Conservation (phyloP, 371 early-diverging fungal species). For the Rhizopus delemar region DNA sequence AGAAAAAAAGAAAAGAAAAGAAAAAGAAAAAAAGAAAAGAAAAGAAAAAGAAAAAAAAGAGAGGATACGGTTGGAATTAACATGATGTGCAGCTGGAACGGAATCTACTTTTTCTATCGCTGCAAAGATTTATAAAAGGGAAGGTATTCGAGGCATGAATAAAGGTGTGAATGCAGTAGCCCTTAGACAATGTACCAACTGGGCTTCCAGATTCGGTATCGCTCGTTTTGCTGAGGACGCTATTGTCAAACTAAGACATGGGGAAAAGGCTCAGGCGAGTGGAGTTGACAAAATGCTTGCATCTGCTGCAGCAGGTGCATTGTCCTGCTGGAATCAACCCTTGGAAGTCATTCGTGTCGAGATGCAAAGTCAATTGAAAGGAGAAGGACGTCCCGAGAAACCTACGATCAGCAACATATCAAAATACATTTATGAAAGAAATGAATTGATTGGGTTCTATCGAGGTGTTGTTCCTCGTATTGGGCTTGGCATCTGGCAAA, state of each 20-base stretch:
- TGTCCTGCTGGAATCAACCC: conserved; percentile 96
- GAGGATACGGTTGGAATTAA: background rate
- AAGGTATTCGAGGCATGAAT: conserved; percentile 95
- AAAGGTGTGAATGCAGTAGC: conserved; percentile 93
- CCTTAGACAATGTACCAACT: conserved; percentile 91
- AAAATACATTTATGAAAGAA: conserved; percentile 87
- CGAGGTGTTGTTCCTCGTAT: conserved; percentile 90
- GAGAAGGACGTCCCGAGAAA: conserved; percentile 82
- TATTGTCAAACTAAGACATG: conserved; percentile 61
- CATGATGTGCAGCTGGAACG: conserved; percentile 40
- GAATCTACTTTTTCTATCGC: conserved; percentile 84
- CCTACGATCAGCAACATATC: conserved; percentile 84
- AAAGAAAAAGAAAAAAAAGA: conserved; percentile 11
- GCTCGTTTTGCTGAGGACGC: conserved; percentile 81
- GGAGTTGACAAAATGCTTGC: conserved; percentile 66
- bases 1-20: no score
- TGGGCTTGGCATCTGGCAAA: conserved; percentile 90
- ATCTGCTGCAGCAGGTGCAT: conserved; percentile 85
- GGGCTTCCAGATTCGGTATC: conserved; percentile 95
- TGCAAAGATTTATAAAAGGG: conserved; percentile 82
- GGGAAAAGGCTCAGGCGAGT: conserved; percentile 34
- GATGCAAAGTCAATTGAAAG: conserved; percentile 91
- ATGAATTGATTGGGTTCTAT: conserved; percentile 90
- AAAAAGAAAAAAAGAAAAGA: no score
- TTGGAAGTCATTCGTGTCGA: conserved; percentile 96